Percentiles rank a stretch among this genome's conserved stretches.
Evolutionary conservation across 2,329 filamentous ascomycete species (phyloP).

Genomic region (Drechslerella coelobrocha): DNA sequence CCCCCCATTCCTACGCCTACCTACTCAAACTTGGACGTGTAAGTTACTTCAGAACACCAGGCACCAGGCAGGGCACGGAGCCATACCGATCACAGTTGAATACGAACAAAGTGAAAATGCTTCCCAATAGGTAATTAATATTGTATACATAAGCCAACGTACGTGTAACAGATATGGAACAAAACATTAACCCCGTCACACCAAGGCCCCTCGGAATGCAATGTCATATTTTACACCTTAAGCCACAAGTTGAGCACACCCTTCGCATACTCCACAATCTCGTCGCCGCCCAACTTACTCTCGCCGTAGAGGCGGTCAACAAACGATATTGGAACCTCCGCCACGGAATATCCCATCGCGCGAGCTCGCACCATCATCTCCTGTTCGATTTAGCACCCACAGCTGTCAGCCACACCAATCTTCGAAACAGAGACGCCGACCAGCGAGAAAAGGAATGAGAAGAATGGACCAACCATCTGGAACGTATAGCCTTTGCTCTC

Average conservation of each 20-base stretch:
- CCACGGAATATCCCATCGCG: slow-evolving; percentile 91
- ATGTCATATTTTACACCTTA: slow-evolving; percentile 66
- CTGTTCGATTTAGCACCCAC: slow-evolving; percentile 1
- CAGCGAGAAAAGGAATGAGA: background rate
- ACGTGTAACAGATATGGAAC: background rate
- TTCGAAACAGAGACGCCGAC: slow-evolving; percentile 11
- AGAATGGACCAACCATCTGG: slow-evolving; percentile 72
- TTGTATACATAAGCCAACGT: background rate
- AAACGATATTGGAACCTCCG: slow-evolving; percentile 94
- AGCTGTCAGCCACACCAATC: background rate
- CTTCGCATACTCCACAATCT: slow-evolving; percentile 97
- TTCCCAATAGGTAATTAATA: background rate
- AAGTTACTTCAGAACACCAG: too few relatives aligned
- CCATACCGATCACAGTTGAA: too few relatives aligned
- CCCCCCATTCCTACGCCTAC: too few relatives aligned
- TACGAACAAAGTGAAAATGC: too few relatives aligned
- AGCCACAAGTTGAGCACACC: slow-evolving; percentile 79
- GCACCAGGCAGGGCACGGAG: too few relatives aligned
- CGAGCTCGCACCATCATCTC: slow-evolving; percentile 98
- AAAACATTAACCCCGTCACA: background rate
- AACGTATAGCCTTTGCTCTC: slow-evolving; percentile 98
- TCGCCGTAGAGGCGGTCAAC: slow-evolving; percentile 95
- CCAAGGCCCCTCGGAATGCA: too few relatives aligned
- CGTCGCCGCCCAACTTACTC: slow-evolving; percentile 89
- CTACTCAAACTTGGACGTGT: too few relatives aligned